These are phyloP conservation scores for Allium cepa DNA, from an alignment of 106 monocot genomes.

Conservation along the genomic window DNA sequence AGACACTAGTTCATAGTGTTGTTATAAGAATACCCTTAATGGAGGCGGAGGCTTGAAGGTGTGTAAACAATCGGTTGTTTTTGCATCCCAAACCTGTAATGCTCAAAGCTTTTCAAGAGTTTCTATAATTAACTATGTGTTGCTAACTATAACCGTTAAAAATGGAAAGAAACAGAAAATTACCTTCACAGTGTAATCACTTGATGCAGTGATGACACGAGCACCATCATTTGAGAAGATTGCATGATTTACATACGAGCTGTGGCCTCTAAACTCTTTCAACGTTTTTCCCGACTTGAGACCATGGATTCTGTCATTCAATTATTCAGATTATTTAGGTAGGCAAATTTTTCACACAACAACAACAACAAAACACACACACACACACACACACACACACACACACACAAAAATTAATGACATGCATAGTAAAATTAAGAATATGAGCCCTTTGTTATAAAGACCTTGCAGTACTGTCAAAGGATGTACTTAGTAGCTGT, in stretches of 20 bases:
- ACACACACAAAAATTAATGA: not conserved
- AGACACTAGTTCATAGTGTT: no score
- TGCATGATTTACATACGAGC: conserved; percentile 91
- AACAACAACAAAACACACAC: no score
- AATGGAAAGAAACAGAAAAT: no score
- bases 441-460: conserved; percentile 5
- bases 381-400: no score
- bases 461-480: conserved; percentile 95
- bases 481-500: conserved; percentile 91
- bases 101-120: not conserved
- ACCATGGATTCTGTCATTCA: conserved; percentile 76
- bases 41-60: conserved; percentile 99
- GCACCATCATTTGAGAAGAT: conserved; percentile 81
- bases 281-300: conserved; percentile 92
- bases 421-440: not conserved
- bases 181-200: conserved; percentile 97
- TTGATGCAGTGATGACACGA: conserved; percentile 90
- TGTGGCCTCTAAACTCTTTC: conserved; percentile 96
- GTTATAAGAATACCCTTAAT: conserved; percentile 46
- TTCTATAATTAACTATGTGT: not conserved
- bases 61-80: conserved; percentile 92
- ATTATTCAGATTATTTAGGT: not conserved
- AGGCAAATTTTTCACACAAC: no score
- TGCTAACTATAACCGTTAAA: no score
- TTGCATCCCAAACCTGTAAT: conserved; percentile 91